Conservation (phyloP, 2,329 filamentous ascomycete genomes). For the Pestalotiopsis sp. region DNA sequence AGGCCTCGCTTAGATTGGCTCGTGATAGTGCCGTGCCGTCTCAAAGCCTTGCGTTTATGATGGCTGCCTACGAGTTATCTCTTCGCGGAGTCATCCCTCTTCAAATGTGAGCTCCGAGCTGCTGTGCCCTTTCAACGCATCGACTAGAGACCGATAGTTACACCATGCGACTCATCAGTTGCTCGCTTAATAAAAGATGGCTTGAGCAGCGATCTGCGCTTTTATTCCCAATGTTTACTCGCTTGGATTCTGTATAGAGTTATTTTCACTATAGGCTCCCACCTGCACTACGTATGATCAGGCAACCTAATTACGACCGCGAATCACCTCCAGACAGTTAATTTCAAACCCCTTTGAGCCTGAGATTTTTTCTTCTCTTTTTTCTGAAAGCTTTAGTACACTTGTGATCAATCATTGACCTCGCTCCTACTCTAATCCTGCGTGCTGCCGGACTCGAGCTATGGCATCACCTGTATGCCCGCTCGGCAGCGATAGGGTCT, state of each 20-base stretch:
- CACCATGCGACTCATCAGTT: not conserved
- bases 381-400: too few relatives aligned
- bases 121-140: not conserved
- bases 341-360: too few relatives aligned
- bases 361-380: too few relatives aligned
- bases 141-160: not conserved
- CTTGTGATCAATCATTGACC: not conserved
- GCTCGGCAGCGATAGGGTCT: constrained; percentile 16
- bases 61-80: not conserved
- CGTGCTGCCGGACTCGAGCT: not conserved
- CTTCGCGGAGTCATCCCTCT: not conserved
- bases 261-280: not conserved
- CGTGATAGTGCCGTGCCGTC: not conserved
- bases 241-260: not conserved
- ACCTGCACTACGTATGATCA: not conserved
- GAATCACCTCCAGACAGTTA: too few relatives aligned
- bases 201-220: not conserved
- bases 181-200: not conserved
- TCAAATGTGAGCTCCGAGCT: not conserved
- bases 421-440: not conserved
- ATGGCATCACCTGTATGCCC: constrained; percentile 3
- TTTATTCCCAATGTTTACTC: not conserved
- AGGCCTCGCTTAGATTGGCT: not conserved
- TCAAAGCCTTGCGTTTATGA: not conserved
- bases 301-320: not conserved